phyloP scores from a whole-genome alignment of 2,329 filamentous ascomycete genomes.

The Diaporthe nobilis region DNA sequence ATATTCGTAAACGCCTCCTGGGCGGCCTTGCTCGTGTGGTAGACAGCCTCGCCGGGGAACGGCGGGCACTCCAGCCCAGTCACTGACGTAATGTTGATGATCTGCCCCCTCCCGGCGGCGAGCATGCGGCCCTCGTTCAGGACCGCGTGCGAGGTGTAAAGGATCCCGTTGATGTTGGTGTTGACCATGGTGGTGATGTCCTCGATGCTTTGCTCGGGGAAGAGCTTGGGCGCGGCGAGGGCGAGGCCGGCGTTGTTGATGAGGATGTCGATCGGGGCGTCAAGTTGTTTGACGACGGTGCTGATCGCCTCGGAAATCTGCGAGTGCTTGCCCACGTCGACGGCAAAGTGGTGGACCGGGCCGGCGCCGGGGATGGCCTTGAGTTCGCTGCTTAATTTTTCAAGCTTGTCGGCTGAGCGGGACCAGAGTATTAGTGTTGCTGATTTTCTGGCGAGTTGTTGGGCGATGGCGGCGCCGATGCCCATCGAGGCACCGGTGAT shows the following conservation, averaged over 20 bases:
- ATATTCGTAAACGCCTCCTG: slow-evolving; percentile 22
- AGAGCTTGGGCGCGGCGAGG: slow-evolving; percentile 14
- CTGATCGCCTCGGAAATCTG: slow-evolving; percentile 12
- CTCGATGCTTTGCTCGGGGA: slow-evolving; percentile 16
- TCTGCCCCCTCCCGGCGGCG: not conserved
- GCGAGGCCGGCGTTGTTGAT: slow-evolving; percentile 20
- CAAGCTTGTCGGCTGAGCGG: slow-evolving; percentile 1
- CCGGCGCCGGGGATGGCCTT: not conserved
- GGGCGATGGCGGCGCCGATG: slow-evolving; percentile 13
- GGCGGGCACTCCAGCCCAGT: slow-evolving; percentile 16
- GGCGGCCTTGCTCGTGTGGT: slow-evolving; percentile 23
- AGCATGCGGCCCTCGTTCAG: slow-evolving; percentile 31
- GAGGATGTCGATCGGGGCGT: slow-evolving; percentile 30
- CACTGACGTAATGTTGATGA: slow-evolving; percentile 23
- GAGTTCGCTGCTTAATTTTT: slow-evolving; percentile 5
- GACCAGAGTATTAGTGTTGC: not conserved
- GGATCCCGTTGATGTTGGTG: slow-evolving; percentile 16
- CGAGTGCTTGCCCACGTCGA: slow-evolving; percentile 20
- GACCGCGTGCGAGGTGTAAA: slow-evolving; percentile 5
- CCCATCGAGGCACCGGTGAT: slow-evolving; percentile 22
- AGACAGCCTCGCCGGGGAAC: slow-evolving; percentile 23
- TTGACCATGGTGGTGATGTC: slow-evolving; percentile 22
- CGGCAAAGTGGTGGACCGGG: not conserved
- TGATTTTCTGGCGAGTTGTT: slow-evolving; percentile 19
- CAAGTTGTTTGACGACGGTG: slow-evolving; percentile 1